phyloP scores from a whole-genome alignment of 1,284 basidiomycete species.

The Pulveroboletus sp. region DNA sequence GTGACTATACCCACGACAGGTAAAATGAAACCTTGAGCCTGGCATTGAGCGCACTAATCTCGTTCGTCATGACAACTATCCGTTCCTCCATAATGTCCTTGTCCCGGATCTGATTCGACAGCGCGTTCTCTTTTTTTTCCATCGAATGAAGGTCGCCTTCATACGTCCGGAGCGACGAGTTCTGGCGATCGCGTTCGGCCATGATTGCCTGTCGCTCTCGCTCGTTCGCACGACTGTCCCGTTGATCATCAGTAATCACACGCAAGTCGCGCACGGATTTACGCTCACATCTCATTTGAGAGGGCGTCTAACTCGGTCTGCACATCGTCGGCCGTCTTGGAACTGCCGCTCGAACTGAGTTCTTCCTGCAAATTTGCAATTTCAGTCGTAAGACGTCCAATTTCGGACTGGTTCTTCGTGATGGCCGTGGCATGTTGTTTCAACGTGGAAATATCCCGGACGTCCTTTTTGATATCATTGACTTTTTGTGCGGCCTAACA shows the following conservation, averaged over 20 bases:
- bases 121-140: conserved; percentile 62
- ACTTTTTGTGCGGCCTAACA: conserved; percentile 52
- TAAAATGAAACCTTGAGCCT: conserved; percentile 45
- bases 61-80: conserved; percentile 63
- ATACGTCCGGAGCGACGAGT: conserved; percentile 52
- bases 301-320: conserved; percentile 73
- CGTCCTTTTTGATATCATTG: conserved; percentile 48
- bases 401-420: conserved; percentile 63
- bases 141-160: conserved; percentile 63
- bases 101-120: conserved; percentile 64
- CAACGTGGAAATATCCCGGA: conserved; percentile 65
- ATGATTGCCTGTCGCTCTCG: conserved; percentile 63
- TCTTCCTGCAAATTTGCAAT: conserved; percentile 69
- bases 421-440: conserved; percentile 69
- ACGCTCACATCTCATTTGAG: conserved; percentile 63
- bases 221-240: conserved; percentile 64
- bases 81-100: conserved; percentile 61
- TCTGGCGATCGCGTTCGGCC: conserved; percentile 69
- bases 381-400: conserved; percentile 65
- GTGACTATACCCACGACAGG: background rate
- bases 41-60: conserved; percentile 46
- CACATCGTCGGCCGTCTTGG: conserved; percentile 83
- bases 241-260: background rate
- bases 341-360: conserved; percentile 70
- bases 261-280: background rate